These are phyloP conservation scores for Apiosordaria backusii DNA, from an alignment of 495 filamentous ascomycete species.

Conservation along the genomic window DNA sequence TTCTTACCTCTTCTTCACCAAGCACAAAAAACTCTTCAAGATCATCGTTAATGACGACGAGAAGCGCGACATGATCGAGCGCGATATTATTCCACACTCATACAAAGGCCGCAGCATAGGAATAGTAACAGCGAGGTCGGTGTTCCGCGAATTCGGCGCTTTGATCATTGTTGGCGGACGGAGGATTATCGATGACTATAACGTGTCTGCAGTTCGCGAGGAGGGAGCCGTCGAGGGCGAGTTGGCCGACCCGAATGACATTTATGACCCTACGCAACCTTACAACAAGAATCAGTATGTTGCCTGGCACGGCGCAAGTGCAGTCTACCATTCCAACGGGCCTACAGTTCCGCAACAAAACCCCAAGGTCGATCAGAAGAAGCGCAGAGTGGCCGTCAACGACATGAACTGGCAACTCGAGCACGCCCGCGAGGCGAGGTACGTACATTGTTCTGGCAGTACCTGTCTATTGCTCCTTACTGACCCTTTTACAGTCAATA, in stretches of 20 bases:
- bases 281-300: conserved; percentile 98
- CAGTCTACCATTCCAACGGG: conserved; percentile 82
- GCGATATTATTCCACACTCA: conserved; percentile 90
- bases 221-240: conserved; percentile 87
- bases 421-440: conserved; percentile 88
- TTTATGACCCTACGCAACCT: conserved; percentile 63
- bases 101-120: conserved; percentile 98
- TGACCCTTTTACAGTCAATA: conserved; percentile 58
- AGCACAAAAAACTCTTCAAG: conserved; percentile 90
- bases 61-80: conserved; percentile 89
- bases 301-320: conserved; percentile 94
- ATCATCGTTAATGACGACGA: conserved; percentile 91
- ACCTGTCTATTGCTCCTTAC: neutral
- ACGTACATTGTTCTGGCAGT: conserved; percentile 28
- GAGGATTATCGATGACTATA: conserved; percentile 85
- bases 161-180: conserved; percentile 88
- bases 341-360: conserved; percentile 72
- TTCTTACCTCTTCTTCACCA: conserved; percentile 97
- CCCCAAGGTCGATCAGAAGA: conserved; percentile 71
- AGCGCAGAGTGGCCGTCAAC: conserved; percentile 81
- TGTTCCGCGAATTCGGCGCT: conserved; percentile 94
- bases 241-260: conserved; percentile 80
- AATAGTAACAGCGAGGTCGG: conserved; percentile 92
- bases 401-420: conserved; percentile 97
- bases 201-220: conserved; percentile 69